These are phyloP conservation scores for Geotrichum reessii DNA, from an alignment of 1,139 yeast species.

Conservation along the genomic window DNA sequence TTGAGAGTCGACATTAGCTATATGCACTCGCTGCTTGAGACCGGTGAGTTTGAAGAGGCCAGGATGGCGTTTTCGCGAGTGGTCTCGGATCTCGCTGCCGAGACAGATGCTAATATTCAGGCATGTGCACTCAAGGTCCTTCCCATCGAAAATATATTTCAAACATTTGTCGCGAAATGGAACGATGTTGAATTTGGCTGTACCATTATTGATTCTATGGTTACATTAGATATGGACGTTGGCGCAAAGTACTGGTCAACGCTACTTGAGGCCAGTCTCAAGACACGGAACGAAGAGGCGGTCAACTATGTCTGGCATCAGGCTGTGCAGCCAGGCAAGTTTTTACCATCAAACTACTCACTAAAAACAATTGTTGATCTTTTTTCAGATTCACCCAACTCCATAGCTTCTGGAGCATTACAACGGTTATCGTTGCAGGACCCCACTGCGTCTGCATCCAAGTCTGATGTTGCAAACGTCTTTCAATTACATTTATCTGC, in stretches of 20 bases:
- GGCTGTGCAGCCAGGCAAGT: constrained; percentile 5
- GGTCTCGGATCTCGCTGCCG: background rate
- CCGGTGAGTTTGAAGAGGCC: constrained; percentile 9
- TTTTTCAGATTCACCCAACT: background rate
- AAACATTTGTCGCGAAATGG: constrained; percentile 4
- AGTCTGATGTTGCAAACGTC: background rate
- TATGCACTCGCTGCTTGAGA: constrained; percentile 10
- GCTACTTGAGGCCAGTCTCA: constrained; percentile 3
- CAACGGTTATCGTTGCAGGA: constrained; percentile 6
- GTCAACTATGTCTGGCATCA: constrained; percentile 10
- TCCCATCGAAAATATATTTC: constrained; percentile 9
- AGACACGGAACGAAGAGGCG: background rate
- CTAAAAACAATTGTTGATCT: constrained; percentile 5
- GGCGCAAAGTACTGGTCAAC: constrained; percentile 8
- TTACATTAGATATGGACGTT: background rate
- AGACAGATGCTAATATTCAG: background rate
- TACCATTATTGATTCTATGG: constrained; percentile 3
- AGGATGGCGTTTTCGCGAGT: background rate
- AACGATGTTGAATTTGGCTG: constrained; percentile 2
- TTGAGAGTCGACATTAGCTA: constrained; percentile 3
- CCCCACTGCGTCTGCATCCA: background rate
- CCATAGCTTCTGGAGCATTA: constrained; percentile 4
- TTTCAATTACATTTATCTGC: background rate
- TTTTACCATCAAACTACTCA: constrained; percentile 7
- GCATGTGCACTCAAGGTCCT: background rate